These are phyloP conservation scores for Pascua sp. DNA, from an alignment of 1,284 basidiomycete genomes.

Conservation along the genomic window DNA sequence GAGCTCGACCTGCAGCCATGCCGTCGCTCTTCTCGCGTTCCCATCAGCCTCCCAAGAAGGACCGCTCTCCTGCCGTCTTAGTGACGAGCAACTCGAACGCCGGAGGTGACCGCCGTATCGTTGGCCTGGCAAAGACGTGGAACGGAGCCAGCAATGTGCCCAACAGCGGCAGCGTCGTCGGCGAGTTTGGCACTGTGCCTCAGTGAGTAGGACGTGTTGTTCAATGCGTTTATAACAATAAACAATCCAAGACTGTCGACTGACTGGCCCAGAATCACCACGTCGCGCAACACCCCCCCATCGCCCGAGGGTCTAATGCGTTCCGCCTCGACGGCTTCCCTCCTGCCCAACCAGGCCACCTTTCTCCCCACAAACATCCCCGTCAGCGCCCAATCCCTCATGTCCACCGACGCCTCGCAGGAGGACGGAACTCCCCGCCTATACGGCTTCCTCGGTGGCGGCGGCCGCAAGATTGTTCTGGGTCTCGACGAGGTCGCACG, in stretches of 20 bases:
- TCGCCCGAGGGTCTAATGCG: not conserved
- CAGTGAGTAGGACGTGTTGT: slow-evolving; percentile 7
- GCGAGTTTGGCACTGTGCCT: slow-evolving; percentile 22
- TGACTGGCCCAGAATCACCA: no score
- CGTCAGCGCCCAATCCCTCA: slow-evolving; percentile 20
- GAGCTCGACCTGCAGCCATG: slow-evolving; percentile 7
- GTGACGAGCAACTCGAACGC: slow-evolving; percentile 7
- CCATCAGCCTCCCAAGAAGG: slow-evolving; percentile 18
- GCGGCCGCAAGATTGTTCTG: slow-evolving; percentile 52
- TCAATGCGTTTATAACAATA: no score
- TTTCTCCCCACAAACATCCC: slow-evolving; percentile 34
- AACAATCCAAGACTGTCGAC: no score
- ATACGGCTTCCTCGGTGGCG: slow-evolving; percentile 40
- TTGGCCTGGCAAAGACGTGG: slow-evolving; percentile 21
- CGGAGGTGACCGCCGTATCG: slow-evolving; percentile 9
- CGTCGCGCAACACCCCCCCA: not conserved
- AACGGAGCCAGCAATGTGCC: slow-evolving; percentile 10
- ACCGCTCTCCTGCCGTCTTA: slow-evolving; percentile 16
- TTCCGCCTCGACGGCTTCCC: slow-evolving; percentile 12
- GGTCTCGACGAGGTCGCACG: slow-evolving; percentile 68
- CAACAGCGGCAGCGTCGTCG: slow-evolving; percentile 3
- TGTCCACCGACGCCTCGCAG: slow-evolving; percentile 31
- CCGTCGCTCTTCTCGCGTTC: slow-evolving; percentile 25
- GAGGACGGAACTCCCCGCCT: slow-evolving; percentile 22
- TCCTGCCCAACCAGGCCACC: slow-evolving; percentile 29